Percentiles rank a stretch among this genome's conserved stretches.
phyloP scores from a whole-genome alignment of 2,329 filamentous ascomycete genomes.

The Ophiocordyceps robertsii region DNA sequence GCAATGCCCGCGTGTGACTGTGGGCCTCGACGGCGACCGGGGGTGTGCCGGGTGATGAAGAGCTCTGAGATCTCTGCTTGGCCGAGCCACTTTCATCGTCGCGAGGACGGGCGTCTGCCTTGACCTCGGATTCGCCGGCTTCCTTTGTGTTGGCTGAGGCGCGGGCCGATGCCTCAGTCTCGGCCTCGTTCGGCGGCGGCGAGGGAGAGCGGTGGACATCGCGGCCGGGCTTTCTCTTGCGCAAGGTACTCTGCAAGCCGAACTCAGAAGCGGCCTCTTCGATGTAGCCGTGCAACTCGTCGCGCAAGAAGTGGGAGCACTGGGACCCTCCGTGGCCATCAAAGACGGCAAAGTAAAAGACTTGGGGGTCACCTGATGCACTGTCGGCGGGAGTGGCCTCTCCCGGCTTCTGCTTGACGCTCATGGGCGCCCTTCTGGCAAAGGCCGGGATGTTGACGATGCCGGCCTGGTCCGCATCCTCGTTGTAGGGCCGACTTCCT shows the following conservation, averaged over 20 bases:
- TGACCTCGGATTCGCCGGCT: neutral
- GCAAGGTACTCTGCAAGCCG: conserved; percentile 63
- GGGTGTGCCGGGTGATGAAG: conserved; percentile 15
- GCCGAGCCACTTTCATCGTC: neutral
- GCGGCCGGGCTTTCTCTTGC: conserved; percentile 24
- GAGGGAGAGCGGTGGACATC: conserved; percentile 2
- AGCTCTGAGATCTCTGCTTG: neutral
- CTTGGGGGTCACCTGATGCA: conserved; percentile 77
- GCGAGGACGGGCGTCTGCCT: neutral
- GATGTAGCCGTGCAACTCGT: conserved; percentile 78
- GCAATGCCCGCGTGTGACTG: conserved; percentile 46
- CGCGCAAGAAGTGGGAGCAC: conserved; percentile 75
- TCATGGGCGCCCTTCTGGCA: conserved; percentile 66
- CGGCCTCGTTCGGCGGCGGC: too few relatives aligned
- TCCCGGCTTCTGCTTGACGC: conserved; percentile 34
- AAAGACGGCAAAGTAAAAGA: conserved; percentile 96
- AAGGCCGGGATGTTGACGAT: conserved; percentile 91
- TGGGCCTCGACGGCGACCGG: conserved; percentile 36
- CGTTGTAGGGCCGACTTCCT: conserved; percentile 78
- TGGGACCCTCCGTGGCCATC: conserved; percentile 88
- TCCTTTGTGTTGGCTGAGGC: conserved; percentile 5
- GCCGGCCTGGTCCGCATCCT: conserved; percentile 87
- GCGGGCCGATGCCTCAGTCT: neutral
- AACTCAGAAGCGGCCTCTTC: conserved; percentile 70
- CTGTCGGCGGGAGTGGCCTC: conserved; percentile 61